These are phyloP conservation scores for Suillus sp. DNA, from an alignment of 768 basidiomycete species.

Conservation along the genomic window DNA sequence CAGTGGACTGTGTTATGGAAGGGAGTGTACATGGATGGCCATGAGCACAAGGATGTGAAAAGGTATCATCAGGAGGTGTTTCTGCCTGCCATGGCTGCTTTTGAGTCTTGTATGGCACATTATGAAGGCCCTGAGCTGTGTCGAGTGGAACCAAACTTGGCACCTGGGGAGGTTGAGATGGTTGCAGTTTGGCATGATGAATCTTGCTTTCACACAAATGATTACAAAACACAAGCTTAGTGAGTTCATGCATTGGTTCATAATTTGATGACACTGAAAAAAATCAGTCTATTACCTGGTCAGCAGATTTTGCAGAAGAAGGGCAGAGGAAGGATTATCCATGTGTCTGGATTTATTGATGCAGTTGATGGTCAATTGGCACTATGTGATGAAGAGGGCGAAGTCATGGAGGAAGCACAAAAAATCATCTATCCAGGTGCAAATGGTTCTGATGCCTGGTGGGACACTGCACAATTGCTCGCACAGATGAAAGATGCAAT, in stretches of 20 bases:
- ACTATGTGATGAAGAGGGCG: not conserved
- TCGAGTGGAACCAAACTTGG: not conserved
- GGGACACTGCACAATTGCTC: constrained; percentile 11
- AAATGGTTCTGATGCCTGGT: constrained; percentile 9
- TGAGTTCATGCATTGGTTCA: not conserved
- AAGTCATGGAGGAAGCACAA: not conserved
- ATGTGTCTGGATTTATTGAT: no score
- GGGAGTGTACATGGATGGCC: no score
- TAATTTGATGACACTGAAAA: not conserved
- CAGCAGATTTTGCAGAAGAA: not conserved
- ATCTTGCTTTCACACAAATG: not conserved
- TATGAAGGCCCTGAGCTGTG: not conserved
- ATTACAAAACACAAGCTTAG: not conserved
- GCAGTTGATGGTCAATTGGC: no score
- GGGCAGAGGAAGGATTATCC: no score
- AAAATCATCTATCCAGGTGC: not conserved
- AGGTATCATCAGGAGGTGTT: no score
- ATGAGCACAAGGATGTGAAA: no score
- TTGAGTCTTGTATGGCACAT: not conserved
- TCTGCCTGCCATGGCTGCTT: no score
- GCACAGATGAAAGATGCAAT: constrained; percentile 12
- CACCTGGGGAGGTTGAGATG: not conserved
- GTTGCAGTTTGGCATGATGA: not conserved
- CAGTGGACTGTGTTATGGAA: no score
- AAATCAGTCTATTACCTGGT: not conserved